Evolutionary conservation across 257 asterid species (phyloP), one percentile per base, ranked within the genome.

Genomic region (Apocynum venetum): DNA sequence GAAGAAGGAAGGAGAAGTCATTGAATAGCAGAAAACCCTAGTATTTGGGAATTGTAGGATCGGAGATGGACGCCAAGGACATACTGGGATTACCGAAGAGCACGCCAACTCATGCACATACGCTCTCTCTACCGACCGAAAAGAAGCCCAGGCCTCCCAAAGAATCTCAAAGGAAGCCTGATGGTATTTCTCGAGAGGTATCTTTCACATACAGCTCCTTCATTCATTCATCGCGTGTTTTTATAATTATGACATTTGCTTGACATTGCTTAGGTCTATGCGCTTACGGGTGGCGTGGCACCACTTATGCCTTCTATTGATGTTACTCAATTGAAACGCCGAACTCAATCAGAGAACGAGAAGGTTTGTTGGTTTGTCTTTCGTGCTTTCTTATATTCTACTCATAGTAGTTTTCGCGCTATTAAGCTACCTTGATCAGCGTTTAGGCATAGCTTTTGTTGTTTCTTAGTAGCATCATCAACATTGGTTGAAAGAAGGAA

Each of bases 121-220:
- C 87, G 47, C 82, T 86, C 63, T 75, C 90, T 25, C 35, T 78
- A 36, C 92, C 83, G 20, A 36, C 79, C 53, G 99, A 91, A 76
- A 93, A 91, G 92, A 96, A 96, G 79, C 79, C 97, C 59, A 90
- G 86, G 82, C 91, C 98, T 78, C 97, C 92, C 20, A 96, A 91
- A 85, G 99, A 96, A 81, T 88, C 98, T 84, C 99, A 96, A 80
- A 87, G 96, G 79, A 96, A 96, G 84, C 99, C 98, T 44, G 99
- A 96, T 84, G 99, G 99, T 77, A 89, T 96, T 82, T 96, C 99
- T 31, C 91, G 99, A 68, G 99, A 93, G 94, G 98, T 92, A 77
- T 47, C 7, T 51, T 20, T 51, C 19, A 7, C 41, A 7, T 71
- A 61, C 74, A 17, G 12, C 65, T 25, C 31, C 11, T 53, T 13